A percentile compares a stretch with the other conserved stretches of the same genome.
These are phyloP conservation scores for Durusdinium trenchii DNA, from an alignment of 73 alveolate genomes.

Conservation along the genomic window DNA sequence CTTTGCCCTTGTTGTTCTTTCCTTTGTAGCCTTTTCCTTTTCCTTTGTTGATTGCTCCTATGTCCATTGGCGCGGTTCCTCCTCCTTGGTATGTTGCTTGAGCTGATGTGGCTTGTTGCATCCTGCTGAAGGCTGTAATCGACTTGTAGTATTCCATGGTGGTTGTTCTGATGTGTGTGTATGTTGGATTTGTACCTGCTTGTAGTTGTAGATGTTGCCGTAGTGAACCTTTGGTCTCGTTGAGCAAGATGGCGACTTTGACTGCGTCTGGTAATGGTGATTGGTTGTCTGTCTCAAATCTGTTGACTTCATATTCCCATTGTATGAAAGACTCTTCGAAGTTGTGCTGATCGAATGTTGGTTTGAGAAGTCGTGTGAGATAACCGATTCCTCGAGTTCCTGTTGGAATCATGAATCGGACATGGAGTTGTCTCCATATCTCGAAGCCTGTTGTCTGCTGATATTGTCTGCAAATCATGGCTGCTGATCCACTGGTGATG, in stretches of 20 bases:
- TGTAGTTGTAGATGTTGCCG: slow-evolving; percentile 4
- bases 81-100: not conserved
- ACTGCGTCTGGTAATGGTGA: not conserved
- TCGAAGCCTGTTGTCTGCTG: not conserved
- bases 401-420: not conserved
- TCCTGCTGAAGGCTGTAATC: not conserved
- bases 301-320: not conserved
- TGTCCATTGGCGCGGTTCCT: slow-evolving; percentile 5
- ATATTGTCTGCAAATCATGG: not conserved
- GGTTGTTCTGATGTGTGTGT: not conserved
- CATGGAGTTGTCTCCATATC: not conserved
- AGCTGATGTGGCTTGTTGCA: not conserved
- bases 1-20: not conserved
- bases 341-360: slow-evolving; percentile 8
- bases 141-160: slow-evolving; percentile 15
- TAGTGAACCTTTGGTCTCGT: not conserved
- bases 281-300: not conserved
- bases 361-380: slow-evolving; percentile 37
- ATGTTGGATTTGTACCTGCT: not conserved
- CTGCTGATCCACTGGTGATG: not conserved
- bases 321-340: slow-evolving; percentile 7
- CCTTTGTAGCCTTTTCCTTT: not conserved
- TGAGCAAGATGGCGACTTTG: slow-evolving; percentile 1
- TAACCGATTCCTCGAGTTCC: not conserved
- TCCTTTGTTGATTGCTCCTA: not conserved